These are phyloP conservation scores for Punctularia strigosozonata DNA, from an alignment of 768 basidiomycete species.

Conservation along the genomic window DNA sequence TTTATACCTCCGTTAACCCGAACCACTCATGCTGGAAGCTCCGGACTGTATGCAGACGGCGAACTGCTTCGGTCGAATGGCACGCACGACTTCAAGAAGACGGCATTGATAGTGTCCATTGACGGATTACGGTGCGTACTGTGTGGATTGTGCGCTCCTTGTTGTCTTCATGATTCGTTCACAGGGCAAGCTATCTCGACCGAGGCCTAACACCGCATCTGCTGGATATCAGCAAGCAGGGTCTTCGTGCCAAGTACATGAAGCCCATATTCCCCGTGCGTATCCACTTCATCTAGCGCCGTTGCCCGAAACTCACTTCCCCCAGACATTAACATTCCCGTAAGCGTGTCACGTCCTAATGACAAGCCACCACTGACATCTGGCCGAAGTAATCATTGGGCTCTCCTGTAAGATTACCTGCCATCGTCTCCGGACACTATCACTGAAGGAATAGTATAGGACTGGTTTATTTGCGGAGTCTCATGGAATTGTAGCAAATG, in stretches of 20 bases:
- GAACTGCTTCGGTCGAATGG: slow-evolving; percentile 56
- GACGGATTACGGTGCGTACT: slow-evolving; percentile 63
- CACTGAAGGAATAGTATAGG: slow-evolving; percentile 26
- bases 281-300: too few relatives aligned
- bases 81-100: slow-evolving; percentile 71
- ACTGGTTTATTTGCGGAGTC: slow-evolving; percentile 85
- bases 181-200: slow-evolving; percentile 79
- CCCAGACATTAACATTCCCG: slow-evolving; percentile 83
- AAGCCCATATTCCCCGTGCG: slow-evolving; percentile 78
- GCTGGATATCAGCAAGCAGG: slow-evolving; percentile 67
- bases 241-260: slow-evolving; percentile 82
- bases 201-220: slow-evolving; percentile 78
- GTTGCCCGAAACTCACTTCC: too few relatives aligned
- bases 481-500: slow-evolving; percentile 87
- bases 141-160: neutral
- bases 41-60: slow-evolving; percentile 21
- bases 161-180: neutral
- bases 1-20: slow-evolving; percentile 3
- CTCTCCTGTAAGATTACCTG: slow-evolving; percentile 49
- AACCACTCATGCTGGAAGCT: slow-evolving; percentile 2
- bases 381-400: slow-evolving; percentile 74
- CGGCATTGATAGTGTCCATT: slow-evolving; percentile 76
- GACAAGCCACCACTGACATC: slow-evolving; percentile 2
- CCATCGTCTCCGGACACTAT: too few relatives aligned
- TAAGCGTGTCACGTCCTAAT: slow-evolving; percentile 26